Base-by-base conservation (phyloP, 73 alveolate species). In the Uronychia setigera region DNA sequence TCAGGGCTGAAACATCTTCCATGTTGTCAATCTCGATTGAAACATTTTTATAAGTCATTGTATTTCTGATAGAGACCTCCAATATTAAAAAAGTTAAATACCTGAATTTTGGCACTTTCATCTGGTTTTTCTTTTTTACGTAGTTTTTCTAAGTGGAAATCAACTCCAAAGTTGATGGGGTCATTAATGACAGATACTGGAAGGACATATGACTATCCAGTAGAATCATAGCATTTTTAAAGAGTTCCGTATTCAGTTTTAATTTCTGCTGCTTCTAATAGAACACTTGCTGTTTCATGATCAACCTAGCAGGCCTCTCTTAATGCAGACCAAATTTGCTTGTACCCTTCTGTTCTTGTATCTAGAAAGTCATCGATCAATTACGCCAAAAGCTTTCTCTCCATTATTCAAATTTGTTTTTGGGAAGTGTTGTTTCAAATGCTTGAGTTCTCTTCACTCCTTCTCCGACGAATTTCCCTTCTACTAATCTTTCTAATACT, bases 151-250 rank as follows among this genome's bases (percentile, higher is more conserved):
- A 60, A 74, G 57, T 89, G 87, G 60, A 58, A 89, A 59, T 84
- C 85, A 1, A 76, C 84, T 34, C 79, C 60, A 34, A 84, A 84
- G 76, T 89, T 89, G 26, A 89, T 77, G 19, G 94, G 94, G 29
- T 89, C 92, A 58, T 89, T 89, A 31, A 89, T 89, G 60, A 88
- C 77, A 57, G 78, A 35, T 1, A 89, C 78, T 13, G 94, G 94
- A 1, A 89, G 86, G 1, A 76, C 25, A 57, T 83, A 84, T 29
- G 82, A 59, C 5, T 67, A 80, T 13, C 92, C 92, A 28, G 33
- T 59, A 33, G 76, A 80, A 59, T 82, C 89, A 0, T 74, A 76
- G n/a, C 59, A 59, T 1, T 32, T 25, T 1, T 89, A 78, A 14
- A 89, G 46, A 1, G 84, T 83, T 60, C 84, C 84, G 28, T 89